A percentile compares a stretch with the other conserved stretches of the same genome.
Evolutionary conservation across 192 early-diverging fungal genomes (phyloP).

Genomic region (Rhizophagus clarus): DNA sequence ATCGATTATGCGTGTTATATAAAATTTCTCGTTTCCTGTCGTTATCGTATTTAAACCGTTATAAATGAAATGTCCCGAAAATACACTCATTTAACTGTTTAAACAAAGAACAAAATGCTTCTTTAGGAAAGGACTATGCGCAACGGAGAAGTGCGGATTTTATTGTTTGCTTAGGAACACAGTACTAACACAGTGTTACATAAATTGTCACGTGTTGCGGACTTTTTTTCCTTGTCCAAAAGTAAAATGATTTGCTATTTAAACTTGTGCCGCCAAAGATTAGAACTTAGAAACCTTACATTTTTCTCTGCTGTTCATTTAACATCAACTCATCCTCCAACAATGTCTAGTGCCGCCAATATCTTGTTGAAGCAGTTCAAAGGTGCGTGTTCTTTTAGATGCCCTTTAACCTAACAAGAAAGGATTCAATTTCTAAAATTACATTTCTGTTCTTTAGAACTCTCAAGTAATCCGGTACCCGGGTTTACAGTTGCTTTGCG

Average conservation of each 20-base stretch:
- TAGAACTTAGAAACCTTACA: not conserved
- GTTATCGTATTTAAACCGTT: too few relatives aligned
- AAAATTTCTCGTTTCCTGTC: too few relatives aligned
- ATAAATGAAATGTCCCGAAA: too few relatives aligned
- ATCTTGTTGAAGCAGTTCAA: conserved; percentile 53
- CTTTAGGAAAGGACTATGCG: too few relatives aligned
- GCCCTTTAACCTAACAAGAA: not conserved
- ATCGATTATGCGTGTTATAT: too few relatives aligned
- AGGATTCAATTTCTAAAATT: not conserved
- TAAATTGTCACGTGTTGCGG: not conserved
- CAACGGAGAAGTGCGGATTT: too few relatives aligned
- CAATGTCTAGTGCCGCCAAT: conserved; percentile 43
- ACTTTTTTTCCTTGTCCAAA: not conserved
- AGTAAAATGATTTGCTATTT: not conserved
- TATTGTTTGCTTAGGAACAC: not conserved
- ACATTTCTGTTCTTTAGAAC: conserved; percentile 34
- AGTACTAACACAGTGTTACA: not conserved
- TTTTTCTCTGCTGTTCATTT: not conserved
- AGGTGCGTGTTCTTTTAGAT: conserved; percentile 28
- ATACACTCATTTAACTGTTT: too few relatives aligned
- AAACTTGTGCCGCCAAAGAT: not conserved
- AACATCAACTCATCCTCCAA: not conserved
- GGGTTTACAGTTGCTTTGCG: conserved; percentile 54
- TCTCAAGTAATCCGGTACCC: conserved; percentile 49
- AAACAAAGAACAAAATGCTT: too few relatives aligned